A percentile compares a stretch with the other conserved stretches of the same genome.
These are phyloP conservation scores for Auxenochlorella pyrenoidosa DNA, from an alignment of 139 green algal species.

Conservation along the genomic window DNA sequence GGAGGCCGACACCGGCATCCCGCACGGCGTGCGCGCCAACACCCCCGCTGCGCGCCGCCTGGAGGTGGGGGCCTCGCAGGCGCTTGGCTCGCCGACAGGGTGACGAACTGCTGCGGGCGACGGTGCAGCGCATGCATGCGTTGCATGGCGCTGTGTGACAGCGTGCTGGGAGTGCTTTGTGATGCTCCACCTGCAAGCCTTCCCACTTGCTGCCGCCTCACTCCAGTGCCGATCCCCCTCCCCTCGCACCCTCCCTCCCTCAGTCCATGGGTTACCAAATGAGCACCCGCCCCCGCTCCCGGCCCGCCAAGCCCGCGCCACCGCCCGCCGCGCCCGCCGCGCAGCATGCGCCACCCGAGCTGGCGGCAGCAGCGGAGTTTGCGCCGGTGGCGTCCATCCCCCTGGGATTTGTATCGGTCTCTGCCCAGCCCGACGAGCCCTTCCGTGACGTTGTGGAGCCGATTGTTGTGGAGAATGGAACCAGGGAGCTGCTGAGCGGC, in stretches of 20 bases:
- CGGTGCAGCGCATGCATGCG: neutral
- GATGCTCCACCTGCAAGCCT: no score
- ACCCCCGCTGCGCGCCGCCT: neutral
- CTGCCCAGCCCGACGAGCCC: neutral
- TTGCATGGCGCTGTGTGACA: no score
- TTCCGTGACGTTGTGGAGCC: slow-evolving; percentile 21
- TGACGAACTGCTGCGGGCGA: no score
- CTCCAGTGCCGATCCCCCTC: neutral
- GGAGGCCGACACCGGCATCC: neutral
- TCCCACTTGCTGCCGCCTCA: neutral
- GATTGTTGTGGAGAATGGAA: neutral
- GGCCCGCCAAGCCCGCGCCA: neutral
- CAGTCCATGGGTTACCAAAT: slow-evolving; percentile 26
- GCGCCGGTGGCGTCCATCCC: no score
- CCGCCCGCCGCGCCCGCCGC: neutral
- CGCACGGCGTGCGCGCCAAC: neutral
- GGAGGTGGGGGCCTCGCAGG: slow-evolving; percentile 5
- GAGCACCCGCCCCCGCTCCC: neutral
- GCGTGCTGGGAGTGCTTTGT: neutral
- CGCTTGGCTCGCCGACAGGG: no score
- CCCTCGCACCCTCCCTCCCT: neutral
- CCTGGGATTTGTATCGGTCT: neutral
- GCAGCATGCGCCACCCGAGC: no score
- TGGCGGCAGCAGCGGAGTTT: no score
- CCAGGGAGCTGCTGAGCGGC: slow-evolving; percentile 21